These are phyloP conservation scores for Sporothrix pallida DNA, from an alignment of 2,329 filamentous ascomycete genomes.

Conservation along the genomic window DNA sequence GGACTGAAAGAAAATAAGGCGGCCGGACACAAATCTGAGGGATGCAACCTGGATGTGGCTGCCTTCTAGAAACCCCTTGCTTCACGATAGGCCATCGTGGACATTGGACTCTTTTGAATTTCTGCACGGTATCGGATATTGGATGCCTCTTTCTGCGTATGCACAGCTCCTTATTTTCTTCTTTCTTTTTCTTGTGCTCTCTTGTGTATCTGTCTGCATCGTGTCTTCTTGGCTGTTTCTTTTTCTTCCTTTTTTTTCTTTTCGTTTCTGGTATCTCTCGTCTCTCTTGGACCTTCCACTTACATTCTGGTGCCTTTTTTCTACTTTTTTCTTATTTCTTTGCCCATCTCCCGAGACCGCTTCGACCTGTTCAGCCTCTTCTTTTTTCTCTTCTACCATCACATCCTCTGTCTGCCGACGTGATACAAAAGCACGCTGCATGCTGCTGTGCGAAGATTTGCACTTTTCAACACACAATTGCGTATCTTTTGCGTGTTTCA, in stretches of 20 bases:
- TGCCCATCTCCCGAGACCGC: slow-evolving; percentile 4
- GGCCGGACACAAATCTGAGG: neutral
- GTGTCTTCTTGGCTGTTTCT: neutral
- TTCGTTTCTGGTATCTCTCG: neutral
- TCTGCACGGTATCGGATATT: slow-evolving; percentile 9
- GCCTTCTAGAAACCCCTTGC: neutral
- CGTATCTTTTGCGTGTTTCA: neutral
- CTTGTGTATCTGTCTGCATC: neutral
- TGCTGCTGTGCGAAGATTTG: neutral
- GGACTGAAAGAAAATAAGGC: neutral
- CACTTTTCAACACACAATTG: neutral
- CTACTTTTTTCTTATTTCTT: slow-evolving; percentile 9
- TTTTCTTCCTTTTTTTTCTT: neutral
- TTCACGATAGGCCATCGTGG: neutral
- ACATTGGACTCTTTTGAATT: neutral
- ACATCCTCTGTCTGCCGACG: neutral
- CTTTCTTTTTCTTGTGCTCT: too few relatives aligned
- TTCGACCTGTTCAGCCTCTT: neutral
- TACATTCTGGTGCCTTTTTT: neutral
- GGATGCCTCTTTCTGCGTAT: neutral
- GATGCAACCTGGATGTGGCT: neutral
- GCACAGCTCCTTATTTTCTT: too few relatives aligned
- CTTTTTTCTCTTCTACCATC: too few relatives aligned
- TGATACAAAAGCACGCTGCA: neutral
- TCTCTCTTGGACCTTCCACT: neutral